These are phyloP conservation scores for Colletotrichum coccodes DNA, from an alignment of 2,329 filamentous ascomycete species.

Conservation along the genomic window DNA sequence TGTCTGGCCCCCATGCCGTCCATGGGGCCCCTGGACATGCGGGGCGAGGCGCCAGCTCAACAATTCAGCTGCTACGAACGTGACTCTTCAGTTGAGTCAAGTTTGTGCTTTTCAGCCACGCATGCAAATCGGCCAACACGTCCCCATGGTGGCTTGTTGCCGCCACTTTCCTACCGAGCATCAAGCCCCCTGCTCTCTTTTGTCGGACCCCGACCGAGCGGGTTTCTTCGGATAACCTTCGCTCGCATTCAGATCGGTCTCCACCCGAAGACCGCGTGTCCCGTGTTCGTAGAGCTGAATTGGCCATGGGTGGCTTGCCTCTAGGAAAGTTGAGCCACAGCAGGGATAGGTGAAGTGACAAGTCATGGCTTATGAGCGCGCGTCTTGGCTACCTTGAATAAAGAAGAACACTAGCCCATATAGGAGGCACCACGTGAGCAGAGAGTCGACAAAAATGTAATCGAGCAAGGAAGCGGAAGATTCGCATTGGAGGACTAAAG, in stretches of 20 bases:
- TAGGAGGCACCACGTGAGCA: neutral
- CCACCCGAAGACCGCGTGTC: neutral
- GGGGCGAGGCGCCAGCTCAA: neutral
- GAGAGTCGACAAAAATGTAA: neutral
- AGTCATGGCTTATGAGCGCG: neutral
- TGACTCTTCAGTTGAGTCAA: neutral
- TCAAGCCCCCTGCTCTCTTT: no score
- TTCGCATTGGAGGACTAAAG: neutral
- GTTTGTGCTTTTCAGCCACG: neutral
- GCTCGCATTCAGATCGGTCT: no score
- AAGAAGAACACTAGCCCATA: neutral
- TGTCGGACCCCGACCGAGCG: neutral
- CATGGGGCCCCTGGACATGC: neutral
- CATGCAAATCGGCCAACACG: neutral
- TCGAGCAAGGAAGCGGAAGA: neutral
- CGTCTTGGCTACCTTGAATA: neutral
- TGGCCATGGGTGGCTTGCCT: conserved; percentile 2
- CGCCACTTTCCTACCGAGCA: no score
- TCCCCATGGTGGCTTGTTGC: no score
- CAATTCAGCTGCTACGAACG: neutral
- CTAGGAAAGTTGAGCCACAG: neutral
- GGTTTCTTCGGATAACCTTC: no score
- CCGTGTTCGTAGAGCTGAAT: neutral
- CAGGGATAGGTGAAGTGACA: neutral
- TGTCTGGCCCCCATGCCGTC: conserved; percentile 1